Conservation (phyloP, 148 eudicot species). For the Cornus controversa region DNA sequence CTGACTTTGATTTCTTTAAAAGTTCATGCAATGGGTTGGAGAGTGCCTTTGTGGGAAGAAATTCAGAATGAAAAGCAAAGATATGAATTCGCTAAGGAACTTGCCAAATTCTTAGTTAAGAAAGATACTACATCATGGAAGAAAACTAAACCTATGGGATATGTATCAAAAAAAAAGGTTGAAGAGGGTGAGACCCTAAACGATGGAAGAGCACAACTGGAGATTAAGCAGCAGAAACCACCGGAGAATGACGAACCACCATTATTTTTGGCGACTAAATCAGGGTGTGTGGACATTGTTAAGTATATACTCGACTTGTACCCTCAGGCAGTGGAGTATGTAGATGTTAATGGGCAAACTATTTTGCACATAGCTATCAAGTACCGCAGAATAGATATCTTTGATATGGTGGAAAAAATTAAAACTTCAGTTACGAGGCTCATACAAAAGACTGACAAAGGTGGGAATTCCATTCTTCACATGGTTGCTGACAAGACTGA, state of each 20-base stretch:
- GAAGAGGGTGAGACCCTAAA: no score
- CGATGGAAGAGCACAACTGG: no score
- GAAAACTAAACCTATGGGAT: not conserved
- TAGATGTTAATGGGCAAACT: not conserved
- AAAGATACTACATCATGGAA: not conserved
- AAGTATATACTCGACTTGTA: not conserved
- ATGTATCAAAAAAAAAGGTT: no score
- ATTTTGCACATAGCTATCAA: conserved; percentile 8
- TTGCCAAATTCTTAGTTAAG: not conserved
- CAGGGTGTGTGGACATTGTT: conserved; percentile 4
- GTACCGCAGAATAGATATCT: not conserved
- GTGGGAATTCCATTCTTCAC: not conserved
- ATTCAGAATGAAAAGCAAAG: not conserved
- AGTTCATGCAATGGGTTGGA: not conserved
- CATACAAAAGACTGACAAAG: not conserved
- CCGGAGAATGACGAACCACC: not conserved
- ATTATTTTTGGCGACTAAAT: conserved; percentile 6
- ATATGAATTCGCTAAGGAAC: not conserved
- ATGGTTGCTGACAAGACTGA: not conserved
- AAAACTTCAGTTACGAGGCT: not conserved
- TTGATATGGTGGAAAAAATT: not conserved
- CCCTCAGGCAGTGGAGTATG: conserved; percentile 10
- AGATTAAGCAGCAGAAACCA: not conserved
- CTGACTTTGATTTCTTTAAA: not conserved
- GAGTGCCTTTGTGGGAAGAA: not conserved